phyloP scores from a whole-genome alignment of 2,329 filamentous ascomycete genomes.

The Claviceps pusilla region DNA sequence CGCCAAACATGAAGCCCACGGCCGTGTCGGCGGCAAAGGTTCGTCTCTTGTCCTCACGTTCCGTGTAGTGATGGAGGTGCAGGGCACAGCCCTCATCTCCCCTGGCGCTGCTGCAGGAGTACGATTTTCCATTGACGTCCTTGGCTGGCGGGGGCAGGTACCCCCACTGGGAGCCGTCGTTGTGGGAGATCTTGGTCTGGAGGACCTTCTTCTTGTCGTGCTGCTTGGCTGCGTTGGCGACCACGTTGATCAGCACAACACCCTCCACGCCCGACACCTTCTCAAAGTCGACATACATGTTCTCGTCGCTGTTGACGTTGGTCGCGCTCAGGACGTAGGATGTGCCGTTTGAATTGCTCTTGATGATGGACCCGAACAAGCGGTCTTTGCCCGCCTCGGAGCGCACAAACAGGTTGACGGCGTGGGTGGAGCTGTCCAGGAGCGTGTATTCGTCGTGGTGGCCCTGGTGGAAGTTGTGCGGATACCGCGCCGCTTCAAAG shows the following conservation, averaged over 20 bases:
- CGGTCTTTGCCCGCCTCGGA: constrained; percentile 50
- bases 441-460: constrained; percentile 81
- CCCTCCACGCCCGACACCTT: constrained; percentile 89
- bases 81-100: constrained; percentile 61
- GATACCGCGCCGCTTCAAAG: constrained; percentile 77
- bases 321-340: constrained; percentile 76
- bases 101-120: constrained; percentile 46
- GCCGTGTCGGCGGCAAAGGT: constrained; percentile 82
- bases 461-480: constrained; percentile 63
- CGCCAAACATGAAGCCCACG: constrained; percentile 76
- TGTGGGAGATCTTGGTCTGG: constrained; percentile 87
- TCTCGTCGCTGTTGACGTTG: constrained; percentile 64
- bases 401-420: constrained; percentile 85
- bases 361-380: constrained; percentile 76
- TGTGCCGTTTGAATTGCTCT: constrained; percentile 97
- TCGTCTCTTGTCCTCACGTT: constrained; percentile 64
- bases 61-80: constrained; percentile 91
- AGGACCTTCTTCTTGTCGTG: constrained; percentile 76
- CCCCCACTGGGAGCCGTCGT: constrained; percentile 81
- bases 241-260: constrained; percentile 72
- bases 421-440: constrained; percentile 85
- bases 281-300: constrained; percentile 84
- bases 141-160: constrained; percentile 57
- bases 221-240: constrained; percentile 55
- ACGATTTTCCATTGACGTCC: constrained; percentile 57